Evolutionary conservation across 345 rosid genomes (phyloP).

Genomic region (Rhodomyrtus tomentosa): DNA sequence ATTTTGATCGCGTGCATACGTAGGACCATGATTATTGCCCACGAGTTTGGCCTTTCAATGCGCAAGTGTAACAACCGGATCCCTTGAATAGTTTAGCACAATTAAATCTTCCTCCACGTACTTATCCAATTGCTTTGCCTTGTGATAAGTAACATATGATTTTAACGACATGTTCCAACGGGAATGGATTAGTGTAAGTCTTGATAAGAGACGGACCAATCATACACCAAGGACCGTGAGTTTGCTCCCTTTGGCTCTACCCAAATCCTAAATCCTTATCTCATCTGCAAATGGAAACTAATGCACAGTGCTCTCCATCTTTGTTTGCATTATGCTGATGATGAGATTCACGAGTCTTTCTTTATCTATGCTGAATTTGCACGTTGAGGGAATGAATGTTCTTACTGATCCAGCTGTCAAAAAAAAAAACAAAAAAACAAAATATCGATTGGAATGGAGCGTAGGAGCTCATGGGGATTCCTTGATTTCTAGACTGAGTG

Average conservation of each 20-base stretch:
- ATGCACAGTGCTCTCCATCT: not conserved
- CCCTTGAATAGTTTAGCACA: not conserved
- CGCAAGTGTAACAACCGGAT: not conserved
- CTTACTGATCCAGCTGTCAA: not conserved
- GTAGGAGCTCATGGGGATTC: not conserved
- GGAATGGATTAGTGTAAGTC: not conserved
- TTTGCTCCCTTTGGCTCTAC: not conserved
- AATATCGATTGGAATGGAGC: not conserved
- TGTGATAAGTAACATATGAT: not conserved
- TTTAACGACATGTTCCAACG: not conserved
- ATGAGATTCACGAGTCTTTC: not conserved
- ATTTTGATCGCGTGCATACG: too few species aligned
- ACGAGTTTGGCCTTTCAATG: not conserved
- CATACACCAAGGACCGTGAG: not conserved
- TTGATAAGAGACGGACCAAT: not conserved
- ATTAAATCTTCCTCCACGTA: not conserved
- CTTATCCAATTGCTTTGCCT: not conserved
- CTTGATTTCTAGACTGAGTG: not conserved
- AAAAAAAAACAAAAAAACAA: too few species aligned
- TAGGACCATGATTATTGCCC: too few species aligned
- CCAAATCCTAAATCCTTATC: not conserved
- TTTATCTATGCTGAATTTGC: not conserved
- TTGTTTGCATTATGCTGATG: not conserved
- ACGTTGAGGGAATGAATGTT: not conserved
- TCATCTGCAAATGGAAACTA: not conserved